Evolutionary conservation across 73 alveolate genomes (phyloP).

Genomic region (Paraurostyla sp.): DNA sequence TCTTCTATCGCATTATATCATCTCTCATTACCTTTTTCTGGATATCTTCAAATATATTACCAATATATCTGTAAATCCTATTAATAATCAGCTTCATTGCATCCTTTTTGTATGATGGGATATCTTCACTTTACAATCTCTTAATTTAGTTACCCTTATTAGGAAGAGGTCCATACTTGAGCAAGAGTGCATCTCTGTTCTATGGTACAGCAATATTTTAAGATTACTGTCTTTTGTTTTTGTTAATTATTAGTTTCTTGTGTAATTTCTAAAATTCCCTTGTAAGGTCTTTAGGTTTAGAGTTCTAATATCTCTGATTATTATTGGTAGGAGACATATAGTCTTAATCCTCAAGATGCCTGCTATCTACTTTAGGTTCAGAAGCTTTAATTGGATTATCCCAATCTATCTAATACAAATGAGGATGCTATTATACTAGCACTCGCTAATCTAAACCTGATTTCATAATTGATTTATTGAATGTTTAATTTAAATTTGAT

Average conservation of each 20-base stretch:
- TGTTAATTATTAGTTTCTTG: neutral
- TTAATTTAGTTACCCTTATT: neutral
- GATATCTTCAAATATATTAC: slow-evolving; percentile 33
- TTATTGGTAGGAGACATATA: neutral
- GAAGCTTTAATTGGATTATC: neutral
- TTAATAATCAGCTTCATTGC: slow-evolving; percentile 48
- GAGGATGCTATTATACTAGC: too few relatives aligned
- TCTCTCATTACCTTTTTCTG: slow-evolving; percentile 51
- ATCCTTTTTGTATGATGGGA: slow-evolving; percentile 23
- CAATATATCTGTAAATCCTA: slow-evolving; percentile 48
- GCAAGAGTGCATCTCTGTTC: slow-evolving; percentile 12
- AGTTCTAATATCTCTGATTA: neutral
- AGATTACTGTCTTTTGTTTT: neutral
- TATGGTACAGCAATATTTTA: slow-evolving; percentile 34
- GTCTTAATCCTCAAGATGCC: neutral
- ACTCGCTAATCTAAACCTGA: too few relatives aligned
- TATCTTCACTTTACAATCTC: neutral
- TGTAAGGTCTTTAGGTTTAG: neutral
- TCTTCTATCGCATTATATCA: slow-evolving; percentile 41
- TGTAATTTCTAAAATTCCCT: slow-evolving; percentile 8
- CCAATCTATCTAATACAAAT: neutral
- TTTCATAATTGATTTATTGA: too few relatives aligned
- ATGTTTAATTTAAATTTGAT: too few relatives aligned
- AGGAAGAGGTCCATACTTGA: slow-evolving; percentile 37
- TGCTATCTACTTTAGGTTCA: neutral